These are phyloP conservation scores for Tillandsia leiboldiana DNA, from an alignment of 176 grass and related monocot species.

Conservation along the genomic window DNA sequence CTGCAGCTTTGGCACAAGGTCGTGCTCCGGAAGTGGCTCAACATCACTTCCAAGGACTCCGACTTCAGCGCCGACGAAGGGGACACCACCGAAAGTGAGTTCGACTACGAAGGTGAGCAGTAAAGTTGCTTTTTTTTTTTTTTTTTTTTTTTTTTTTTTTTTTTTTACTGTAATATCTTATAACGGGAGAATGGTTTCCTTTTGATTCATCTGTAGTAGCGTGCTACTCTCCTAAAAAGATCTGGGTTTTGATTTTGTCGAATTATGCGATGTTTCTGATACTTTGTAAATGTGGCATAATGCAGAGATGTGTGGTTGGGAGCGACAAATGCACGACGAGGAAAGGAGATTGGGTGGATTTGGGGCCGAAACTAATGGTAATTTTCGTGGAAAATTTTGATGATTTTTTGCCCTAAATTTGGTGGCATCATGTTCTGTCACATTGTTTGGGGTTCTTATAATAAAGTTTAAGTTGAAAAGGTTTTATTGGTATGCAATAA, in stretches of 20 bases:
- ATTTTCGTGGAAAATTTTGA: conserved; percentile 7
- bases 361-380: conserved; percentile 43
- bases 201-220: background rate
- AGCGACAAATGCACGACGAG: conserved; percentile 47
- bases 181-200: background rate
- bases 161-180: background rate
- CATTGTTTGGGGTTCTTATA: background rate
- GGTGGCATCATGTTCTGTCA: background rate
- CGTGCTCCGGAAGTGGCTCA: conserved; percentile 89
- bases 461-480: too few species aligned
- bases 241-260: background rate
- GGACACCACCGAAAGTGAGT: conserved; percentile 70
- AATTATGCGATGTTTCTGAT: background rate
- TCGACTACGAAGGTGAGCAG: conserved; percentile 55
- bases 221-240: background rate
- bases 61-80: conserved; percentile 91
- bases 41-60: conserved; percentile 69
- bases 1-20: conserved; percentile 84
- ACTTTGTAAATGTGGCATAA: background rate
- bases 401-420: conserved; percentile 1
- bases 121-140: background rate
- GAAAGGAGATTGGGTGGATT: conserved; percentile 41
- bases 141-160: too few species aligned
- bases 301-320: conserved; percentile 81
- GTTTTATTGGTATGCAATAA: too few species aligned